Conservation (phyloP, 768 basidiomycete species). For the Holtermannia corniformis region DNA sequence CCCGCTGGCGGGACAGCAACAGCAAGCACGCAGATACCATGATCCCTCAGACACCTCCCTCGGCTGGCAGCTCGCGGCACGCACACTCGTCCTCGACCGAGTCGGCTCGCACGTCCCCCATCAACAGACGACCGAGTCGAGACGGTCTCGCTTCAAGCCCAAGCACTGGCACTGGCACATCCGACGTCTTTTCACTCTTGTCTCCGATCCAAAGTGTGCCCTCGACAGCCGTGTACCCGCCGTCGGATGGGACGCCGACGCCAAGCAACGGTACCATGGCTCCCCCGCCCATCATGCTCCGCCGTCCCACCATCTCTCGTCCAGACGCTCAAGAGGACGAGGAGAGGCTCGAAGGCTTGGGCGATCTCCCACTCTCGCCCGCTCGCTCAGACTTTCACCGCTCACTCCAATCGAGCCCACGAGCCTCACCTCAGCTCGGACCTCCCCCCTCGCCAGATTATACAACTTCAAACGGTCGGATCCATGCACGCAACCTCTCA, state of each 20-base stretch:
- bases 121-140: too few relatives aligned
- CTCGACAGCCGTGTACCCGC: background rate
- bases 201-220: background rate
- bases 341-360: background rate
- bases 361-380: background rate
- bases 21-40: too few relatives aligned
- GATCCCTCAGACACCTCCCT: too few relatives aligned
- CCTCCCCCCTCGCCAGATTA: slow-evolving; percentile 1
- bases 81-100: too few relatives aligned
- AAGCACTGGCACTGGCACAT: too few relatives aligned
- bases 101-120: too few relatives aligned
- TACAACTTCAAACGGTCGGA: slow-evolving; percentile 34
- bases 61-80: too few relatives aligned
- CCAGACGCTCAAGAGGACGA: background rate
- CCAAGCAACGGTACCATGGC: background rate
- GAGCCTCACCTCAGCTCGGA: background rate
- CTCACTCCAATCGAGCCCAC: background rate
- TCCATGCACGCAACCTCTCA: slow-evolving; percentile 86
- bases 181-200: background rate
- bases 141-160: too few relatives aligned
- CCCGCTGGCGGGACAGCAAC: too few relatives aligned
- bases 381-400: background rate
- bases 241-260: background rate
- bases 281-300: background rate
- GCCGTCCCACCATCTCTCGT: background rate